A percentile compares a stretch with the other conserved stretches of the same genome.
Conservation (phyloP, 2,329 filamentous ascomycete genomes). For the Xylariaceae sp. region DNA sequence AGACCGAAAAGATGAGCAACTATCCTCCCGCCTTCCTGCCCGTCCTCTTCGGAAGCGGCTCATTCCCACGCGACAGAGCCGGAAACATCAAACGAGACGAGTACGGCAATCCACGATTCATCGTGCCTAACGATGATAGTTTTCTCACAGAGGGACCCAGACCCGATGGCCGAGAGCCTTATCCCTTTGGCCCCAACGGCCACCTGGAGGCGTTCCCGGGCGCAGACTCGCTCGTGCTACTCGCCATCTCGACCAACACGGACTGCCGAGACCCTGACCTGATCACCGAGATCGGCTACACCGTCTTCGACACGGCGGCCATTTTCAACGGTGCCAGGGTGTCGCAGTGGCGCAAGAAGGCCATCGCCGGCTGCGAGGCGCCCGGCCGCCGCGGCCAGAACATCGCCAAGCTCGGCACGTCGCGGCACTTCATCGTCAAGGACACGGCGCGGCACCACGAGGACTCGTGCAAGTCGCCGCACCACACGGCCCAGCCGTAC, state of each 20-base stretch:
- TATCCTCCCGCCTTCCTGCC: too few species aligned
- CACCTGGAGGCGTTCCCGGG: background rate
- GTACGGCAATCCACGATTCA: too few species aligned
- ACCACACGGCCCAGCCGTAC: conserved; percentile 13
- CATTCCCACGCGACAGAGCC: too few species aligned
- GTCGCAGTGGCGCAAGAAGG: background rate
- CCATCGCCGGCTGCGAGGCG: conserved; percentile 2
- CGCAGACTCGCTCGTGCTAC: conserved; percentile 9
- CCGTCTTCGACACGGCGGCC: conserved; percentile 10
- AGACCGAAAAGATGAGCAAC: too few species aligned
- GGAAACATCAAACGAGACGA: too few species aligned
- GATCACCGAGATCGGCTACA: conserved; percentile 14
- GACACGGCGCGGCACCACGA: conserved; percentile 14
- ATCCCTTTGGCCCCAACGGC: too few species aligned
- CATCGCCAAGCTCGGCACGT: conserved; percentile 2
- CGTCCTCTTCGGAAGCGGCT: too few species aligned
- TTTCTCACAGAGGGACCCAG: too few species aligned
- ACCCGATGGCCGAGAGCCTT: too few species aligned
- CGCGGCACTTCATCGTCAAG: conserved; percentile 11
- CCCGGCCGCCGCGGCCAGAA: conserved; percentile 12
- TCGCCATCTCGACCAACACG: conserved; percentile 8
- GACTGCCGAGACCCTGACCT: conserved; percentile 3
- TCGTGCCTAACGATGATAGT: too few species aligned
- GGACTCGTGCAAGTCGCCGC: conserved; percentile 4
- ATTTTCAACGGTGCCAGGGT: conserved; percentile 3